These are phyloP conservation scores for Saccharum hybrid DNA, from an alignment of 202 grass and related monocot species.

Conservation along the genomic window DNA sequence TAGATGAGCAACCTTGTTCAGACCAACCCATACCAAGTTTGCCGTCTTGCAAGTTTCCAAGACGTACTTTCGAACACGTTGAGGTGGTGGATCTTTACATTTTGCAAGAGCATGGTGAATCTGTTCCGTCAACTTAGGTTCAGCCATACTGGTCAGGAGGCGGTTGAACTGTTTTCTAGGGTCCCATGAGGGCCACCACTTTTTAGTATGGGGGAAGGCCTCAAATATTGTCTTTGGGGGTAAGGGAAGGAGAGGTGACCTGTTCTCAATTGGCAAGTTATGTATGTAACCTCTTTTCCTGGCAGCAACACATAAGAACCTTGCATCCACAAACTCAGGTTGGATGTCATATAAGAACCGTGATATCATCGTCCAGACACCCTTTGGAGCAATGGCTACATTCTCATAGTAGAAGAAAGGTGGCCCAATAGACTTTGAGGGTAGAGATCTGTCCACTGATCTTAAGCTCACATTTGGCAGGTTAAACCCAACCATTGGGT, in stretches of 20 bases:
- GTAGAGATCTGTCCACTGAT: slow-evolving; percentile 48
- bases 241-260: slow-evolving; percentile 47
- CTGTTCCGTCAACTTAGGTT: slow-evolving; percentile 62
- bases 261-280: slow-evolving; percentile 66
- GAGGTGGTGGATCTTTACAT: slow-evolving; percentile 43
- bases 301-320: slow-evolving; percentile 56
- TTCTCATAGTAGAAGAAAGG: slow-evolving; percentile 91
- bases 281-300: slow-evolving; percentile 83
- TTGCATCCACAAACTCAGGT: slow-evolving; percentile 79
- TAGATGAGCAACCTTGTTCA: slow-evolving; percentile 63
- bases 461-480: slow-evolving; percentile 51
- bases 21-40: slow-evolving; percentile 82
- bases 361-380: slow-evolving; percentile 67
- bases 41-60: slow-evolving; percentile 53
- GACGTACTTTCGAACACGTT: slow-evolving; percentile 47
- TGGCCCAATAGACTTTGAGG: slow-evolving; percentile 50
- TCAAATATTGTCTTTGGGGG: slow-evolving; percentile 67
- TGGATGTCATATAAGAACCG: slow-evolving; percentile 62
- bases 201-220: slow-evolving; percentile 48
- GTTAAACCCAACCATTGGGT: slow-evolving; percentile 71
- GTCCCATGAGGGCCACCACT: slow-evolving; percentile 85
- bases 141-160: slow-evolving; percentile 55
- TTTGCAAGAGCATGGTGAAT: slow-evolving; percentile 46
- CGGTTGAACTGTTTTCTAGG: slow-evolving; percentile 66
- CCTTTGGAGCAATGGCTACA: slow-evolving; percentile 69